Conservation (phyloP, 2,329 filamentous ascomycete species). For the Pezicula carpinea region DNA sequence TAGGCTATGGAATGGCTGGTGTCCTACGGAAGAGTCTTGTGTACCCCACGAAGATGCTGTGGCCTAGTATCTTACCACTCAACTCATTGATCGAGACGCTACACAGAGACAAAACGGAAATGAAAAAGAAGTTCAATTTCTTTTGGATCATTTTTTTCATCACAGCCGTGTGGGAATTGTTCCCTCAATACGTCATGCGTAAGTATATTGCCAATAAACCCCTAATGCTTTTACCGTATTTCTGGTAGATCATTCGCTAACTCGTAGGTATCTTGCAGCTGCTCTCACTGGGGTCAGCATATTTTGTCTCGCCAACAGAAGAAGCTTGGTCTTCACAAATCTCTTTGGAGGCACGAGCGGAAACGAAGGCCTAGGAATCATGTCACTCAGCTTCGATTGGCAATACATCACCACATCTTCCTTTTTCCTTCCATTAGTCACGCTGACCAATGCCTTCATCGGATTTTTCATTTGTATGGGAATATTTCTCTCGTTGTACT, state of each 20-base stretch:
- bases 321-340: slow-evolving; percentile 39
- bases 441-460: slow-evolving; percentile 28
- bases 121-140: slow-evolving; percentile 31
- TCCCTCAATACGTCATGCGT: slow-evolving; percentile 41
- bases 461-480: slow-evolving; percentile 30
- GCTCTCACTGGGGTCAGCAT: slow-evolving; percentile 34
- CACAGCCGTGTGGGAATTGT: slow-evolving; percentile 41
- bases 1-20: slow-evolving; percentile 44
- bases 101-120: slow-evolving; percentile 32
- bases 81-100: slow-evolving; percentile 35
- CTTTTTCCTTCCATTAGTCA: slow-evolving; percentile 31
- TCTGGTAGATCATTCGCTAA: no score
- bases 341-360: slow-evolving; percentile 44
- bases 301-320: slow-evolving; percentile 40
- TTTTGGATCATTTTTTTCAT: slow-evolving; percentile 25
- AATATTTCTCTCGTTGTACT: slow-evolving; percentile 35
- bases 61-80: slow-evolving; percentile 32
- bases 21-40: slow-evolving; percentile 39
- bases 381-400: slow-evolving; percentile 37
- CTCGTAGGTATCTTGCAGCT: slow-evolving; percentile 6
- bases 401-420: slow-evolving; percentile 34
- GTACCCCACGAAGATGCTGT: slow-evolving; percentile 30
- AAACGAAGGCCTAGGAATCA: slow-evolving; percentile 40
- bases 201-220: no score
- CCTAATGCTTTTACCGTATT: no score